phyloP scores from a whole-genome alignment of 441 rosid species.

The Raphanus hybrid region DNA sequence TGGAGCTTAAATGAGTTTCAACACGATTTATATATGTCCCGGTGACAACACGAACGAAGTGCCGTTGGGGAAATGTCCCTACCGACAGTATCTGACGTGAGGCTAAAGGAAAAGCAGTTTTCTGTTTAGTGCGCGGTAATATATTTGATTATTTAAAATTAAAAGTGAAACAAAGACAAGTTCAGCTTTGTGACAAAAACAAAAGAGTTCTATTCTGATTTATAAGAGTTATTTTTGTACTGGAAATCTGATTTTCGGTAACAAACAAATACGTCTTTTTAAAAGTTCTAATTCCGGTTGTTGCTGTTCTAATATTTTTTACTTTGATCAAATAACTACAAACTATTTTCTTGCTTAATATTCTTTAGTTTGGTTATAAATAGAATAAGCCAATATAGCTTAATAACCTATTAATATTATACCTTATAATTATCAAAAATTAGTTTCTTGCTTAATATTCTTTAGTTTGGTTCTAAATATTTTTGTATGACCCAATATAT shows the following conservation, averaged over 20 bases:
- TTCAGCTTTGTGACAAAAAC: slow-evolving; percentile 17
- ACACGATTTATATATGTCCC: background rate
- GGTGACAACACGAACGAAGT: slow-evolving; percentile 30
- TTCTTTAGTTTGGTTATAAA: too few species aligned
- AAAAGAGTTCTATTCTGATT: slow-evolving; percentile 8
- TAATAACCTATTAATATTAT: too few species aligned
- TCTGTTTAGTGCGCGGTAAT: slow-evolving; percentile 9
- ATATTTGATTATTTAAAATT: slow-evolving; percentile 12
- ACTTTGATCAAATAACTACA: too few species aligned
- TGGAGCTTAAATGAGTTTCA: background rate
- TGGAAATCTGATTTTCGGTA: slow-evolving; percentile 1
- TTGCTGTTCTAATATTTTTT: background rate
- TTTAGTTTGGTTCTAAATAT: too few species aligned
- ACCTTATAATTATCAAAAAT: too few species aligned
- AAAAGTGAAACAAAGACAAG: slow-evolving; percentile 17
- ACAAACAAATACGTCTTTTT: slow-evolving; percentile 27
- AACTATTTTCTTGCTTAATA: too few species aligned
- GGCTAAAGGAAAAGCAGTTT: slow-evolving; percentile 23
- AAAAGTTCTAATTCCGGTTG: background rate
- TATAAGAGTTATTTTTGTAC: background rate
- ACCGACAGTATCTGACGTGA: slow-evolving; percentile 33
- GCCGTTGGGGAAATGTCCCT: slow-evolving; percentile 18
- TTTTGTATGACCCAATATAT: too few species aligned
- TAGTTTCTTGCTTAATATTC: too few species aligned
- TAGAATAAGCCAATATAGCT: too few species aligned